Conservation (phyloP, 2,329 filamentous ascomycete species). For the Penicillium sumatraense region DNA sequence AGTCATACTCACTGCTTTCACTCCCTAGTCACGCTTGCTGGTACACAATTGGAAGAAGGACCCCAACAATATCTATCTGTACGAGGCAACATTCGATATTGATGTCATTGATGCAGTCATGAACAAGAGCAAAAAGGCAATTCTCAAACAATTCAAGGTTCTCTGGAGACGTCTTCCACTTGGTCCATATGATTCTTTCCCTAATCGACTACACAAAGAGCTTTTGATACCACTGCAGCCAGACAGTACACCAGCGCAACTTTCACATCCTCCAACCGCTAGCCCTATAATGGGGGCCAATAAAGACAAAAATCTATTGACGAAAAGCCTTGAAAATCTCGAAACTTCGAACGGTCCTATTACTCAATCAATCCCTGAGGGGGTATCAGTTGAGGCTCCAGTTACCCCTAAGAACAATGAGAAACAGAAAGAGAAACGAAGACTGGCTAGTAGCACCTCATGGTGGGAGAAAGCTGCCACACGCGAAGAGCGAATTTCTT, state of each 20-base stretch:
- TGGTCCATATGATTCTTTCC: not conserved
- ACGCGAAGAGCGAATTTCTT: too few species aligned
- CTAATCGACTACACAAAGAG: not conserved
- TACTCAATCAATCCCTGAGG: not conserved
- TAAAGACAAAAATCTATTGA: too few species aligned
- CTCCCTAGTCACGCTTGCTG: not conserved
- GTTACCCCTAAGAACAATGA: not conserved
- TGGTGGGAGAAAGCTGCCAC: too few species aligned
- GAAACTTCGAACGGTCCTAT: too few species aligned
- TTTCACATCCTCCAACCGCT: not conserved
- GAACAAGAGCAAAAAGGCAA: not conserved
- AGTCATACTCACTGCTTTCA: not conserved
- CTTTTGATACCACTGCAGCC: too few species aligned
- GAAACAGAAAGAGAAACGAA: not conserved
- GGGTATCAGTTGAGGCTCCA: not conserved
- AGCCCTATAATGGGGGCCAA: too few species aligned
- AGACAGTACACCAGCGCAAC: too few species aligned
- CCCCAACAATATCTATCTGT: not conserved
- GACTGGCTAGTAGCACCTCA: not conserved
- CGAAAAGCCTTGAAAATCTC: too few species aligned
- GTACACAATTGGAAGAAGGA: not conserved
- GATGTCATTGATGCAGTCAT: not conserved
- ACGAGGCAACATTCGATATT: not conserved
- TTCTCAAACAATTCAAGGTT: not conserved
- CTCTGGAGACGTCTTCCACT: not conserved